Percentiles rank a stretch among this genome's conserved stretches.
Evolutionary conservation across 257 asterid species (phyloP).

Genomic region (Ilex asprella): DNA sequence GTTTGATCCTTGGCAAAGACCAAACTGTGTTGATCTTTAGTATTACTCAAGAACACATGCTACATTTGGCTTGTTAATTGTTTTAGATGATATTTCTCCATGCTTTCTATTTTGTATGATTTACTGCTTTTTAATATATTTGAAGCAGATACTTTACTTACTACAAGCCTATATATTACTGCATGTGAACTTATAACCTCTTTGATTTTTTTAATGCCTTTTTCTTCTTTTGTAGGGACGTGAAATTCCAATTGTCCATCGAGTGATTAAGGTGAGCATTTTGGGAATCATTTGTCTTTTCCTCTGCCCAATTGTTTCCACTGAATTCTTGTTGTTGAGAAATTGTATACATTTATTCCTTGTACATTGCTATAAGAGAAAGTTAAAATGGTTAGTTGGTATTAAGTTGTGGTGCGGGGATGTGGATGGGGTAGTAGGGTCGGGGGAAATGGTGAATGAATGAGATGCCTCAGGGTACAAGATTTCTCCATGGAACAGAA

Average conservation of each 20-base stretch:
- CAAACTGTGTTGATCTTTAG: too few relatives aligned
- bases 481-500: too few relatives aligned
- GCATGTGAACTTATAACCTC: neutral
- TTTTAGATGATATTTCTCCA: too few relatives aligned
- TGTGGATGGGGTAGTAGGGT: neutral
- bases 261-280: conserved; percentile 80
- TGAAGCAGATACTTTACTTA: neutral
- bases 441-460: neutral
- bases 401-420: neutral
- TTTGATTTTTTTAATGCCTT: neutral
- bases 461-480: too few relatives aligned
- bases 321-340: conserved; percentile 2
- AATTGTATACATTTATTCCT: neutral
- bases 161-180: neutral
- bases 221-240: conserved; percentile 64
- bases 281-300: neutral
- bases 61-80: neutral
- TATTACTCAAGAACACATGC: too few relatives aligned
- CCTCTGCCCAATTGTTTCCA: neutral
- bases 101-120: too few relatives aligned
- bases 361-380: neutral
- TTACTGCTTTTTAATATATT: neutral
- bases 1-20: too few relatives aligned
- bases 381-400: too few relatives aligned
- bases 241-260: conserved; percentile 97